Evolutionary conservation across 139 green algal genomes (phyloP), one percentile per base, ranked within the genome.

Genomic region (Picochlorum sp.): DNA sequence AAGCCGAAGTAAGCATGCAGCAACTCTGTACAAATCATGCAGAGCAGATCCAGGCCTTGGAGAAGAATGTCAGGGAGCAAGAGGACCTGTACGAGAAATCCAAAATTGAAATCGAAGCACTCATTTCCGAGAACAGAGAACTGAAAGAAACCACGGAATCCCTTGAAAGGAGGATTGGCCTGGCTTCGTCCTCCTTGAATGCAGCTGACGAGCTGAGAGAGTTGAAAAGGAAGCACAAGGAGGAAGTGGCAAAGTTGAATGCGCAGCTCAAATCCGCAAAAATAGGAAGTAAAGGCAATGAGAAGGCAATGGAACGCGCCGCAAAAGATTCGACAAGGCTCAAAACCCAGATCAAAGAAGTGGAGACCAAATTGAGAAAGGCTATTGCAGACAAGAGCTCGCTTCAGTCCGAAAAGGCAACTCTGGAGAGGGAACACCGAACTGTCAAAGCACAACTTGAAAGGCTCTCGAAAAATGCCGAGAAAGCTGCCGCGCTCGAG

Each of bases 191-290:
- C 0, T 78, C 76, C 1, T 57, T 94, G 1, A 80, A 81, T 45
- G 81, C 84, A 4, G 84, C 85, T 41, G 86, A 92, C 11, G 86
- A 94, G 72, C 83, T 94, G 8, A 76, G 75, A 45, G 85, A 92
- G 44, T 77, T 86, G n/a, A 78, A 83, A 67, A 63, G 77, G n/a
- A 78, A 81, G 75, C 79, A 88, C 80, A 91, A 88, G 77, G 77
- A 91, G 69, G 83, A 94, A 64, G 41, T 85, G 16, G 62, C 79
- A 23, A 85, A 85, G 57, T 77, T 94, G 41, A 73, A 83, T 20
- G 18, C 16, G 11, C n/a, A 20, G 47, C 47, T 54, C 18, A 54
- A 54, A 21, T 26, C 47, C 16, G 47, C 47, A 24, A 54, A 54
- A 26, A 11, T 54, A 9, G n/a, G n/a, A 26, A 54, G n/a, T 54